These are phyloP conservation scores for Pseudonitzschia multiseries DNA, from an alignment of 108 stramenopile species.

Conservation along the genomic window DNA sequence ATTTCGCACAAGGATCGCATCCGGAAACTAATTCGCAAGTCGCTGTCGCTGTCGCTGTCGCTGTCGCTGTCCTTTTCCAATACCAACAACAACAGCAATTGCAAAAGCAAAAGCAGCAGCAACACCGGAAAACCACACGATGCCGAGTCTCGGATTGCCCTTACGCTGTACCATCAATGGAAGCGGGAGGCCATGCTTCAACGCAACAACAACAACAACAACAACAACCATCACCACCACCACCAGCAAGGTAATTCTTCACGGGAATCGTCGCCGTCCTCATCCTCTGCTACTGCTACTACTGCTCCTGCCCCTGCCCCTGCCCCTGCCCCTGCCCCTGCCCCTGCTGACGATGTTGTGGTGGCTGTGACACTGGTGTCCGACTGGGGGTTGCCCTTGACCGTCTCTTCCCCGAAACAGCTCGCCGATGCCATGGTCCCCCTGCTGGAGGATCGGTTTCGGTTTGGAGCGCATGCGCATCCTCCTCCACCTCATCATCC, in stretches of 20 bases:
- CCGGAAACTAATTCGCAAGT: background rate
- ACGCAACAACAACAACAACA: conserved; percentile 4
- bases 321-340: background rate
- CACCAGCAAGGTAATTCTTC: background rate
- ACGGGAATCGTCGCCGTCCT: conserved; percentile 4
- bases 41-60: too few species aligned
- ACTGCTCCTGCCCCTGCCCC: too few species aligned
- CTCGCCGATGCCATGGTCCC: conserved; percentile 47
- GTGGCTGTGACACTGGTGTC: conserved; percentile 31
- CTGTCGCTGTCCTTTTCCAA: conserved; percentile 7
- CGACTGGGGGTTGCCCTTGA: conserved; percentile 55
- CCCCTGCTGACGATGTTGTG: background rate
- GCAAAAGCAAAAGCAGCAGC: background rate
- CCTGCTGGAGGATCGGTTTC: conserved; percentile 31
- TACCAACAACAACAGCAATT: conserved; percentile 9
- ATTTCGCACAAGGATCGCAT: background rate
- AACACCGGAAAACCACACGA: conserved; percentile 61
- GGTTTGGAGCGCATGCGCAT: too few species aligned
- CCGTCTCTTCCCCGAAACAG: conserved; percentile 41
- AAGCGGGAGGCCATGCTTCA: conserved; percentile 19
- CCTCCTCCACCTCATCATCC: too few species aligned
- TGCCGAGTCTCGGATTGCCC: conserved; percentile 61
- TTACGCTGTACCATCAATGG: conserved; percentile 55
- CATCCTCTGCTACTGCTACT: too few species aligned
- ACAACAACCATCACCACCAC: background rate